These are phyloP conservation scores for Yamagishiella unicocca DNA, from an alignment of 139 green algal genomes.

Conservation along the genomic window DNA sequence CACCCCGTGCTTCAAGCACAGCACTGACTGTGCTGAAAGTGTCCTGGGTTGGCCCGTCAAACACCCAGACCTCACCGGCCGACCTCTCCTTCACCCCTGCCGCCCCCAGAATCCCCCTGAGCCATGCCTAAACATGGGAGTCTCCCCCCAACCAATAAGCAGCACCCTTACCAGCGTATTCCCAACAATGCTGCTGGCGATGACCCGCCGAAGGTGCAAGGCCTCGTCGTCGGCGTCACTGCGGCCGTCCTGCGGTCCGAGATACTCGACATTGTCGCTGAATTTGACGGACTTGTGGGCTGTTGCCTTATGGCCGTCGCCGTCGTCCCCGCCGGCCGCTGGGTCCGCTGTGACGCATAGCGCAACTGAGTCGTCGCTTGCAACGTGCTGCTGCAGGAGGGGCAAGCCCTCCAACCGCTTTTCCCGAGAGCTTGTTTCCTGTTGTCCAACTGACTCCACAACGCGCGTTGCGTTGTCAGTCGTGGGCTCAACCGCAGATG, in stretches of 20 bases:
- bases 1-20: no score
- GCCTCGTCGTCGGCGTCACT: conserved; percentile 14
- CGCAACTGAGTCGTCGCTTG: not conserved
- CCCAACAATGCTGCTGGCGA: conserved; percentile 50
- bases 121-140: not conserved
- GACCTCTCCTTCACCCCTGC: no score
- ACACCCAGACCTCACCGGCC: no score
- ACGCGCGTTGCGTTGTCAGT: not conserved
- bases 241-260: not conserved
- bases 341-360: not conserved
- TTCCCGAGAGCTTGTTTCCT: not conserved
- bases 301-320: not conserved
- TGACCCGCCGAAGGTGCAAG: conserved; percentile 28
- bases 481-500: not conserved
- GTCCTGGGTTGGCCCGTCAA: no score
- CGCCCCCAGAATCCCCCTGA: no score
- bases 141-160: not conserved
- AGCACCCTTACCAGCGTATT: conserved; percentile 23
- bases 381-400: not conserved
- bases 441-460: not conserved
- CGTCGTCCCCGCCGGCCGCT: not conserved
- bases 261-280: conserved; percentile 18
- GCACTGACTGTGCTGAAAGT: no score
- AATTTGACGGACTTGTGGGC: conserved; percentile 7
- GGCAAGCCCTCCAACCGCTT: conserved; percentile 9